A percentile compares a stretch with the other conserved stretches of the same genome.
These are phyloP conservation scores for Claviceps humidiphila DNA, from an alignment of 2,329 filamentous ascomycete species.

Conservation along the genomic window DNA sequence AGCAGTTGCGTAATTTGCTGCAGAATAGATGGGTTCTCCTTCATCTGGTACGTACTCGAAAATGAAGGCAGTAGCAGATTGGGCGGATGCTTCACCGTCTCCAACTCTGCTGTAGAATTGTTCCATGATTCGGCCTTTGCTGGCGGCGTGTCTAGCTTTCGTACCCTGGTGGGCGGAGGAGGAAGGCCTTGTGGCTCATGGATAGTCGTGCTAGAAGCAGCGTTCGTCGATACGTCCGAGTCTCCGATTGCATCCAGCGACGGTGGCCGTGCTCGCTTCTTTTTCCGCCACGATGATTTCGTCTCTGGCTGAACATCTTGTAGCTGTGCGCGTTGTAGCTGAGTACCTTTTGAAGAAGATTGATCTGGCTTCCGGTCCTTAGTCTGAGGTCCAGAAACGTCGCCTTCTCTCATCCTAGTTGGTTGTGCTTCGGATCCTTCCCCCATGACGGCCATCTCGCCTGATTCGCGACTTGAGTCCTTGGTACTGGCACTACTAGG, in stretches of 20 bases:
- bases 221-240: slow-evolving; percentile 17
- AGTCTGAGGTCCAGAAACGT: slow-evolving; percentile 23
- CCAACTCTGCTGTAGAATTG: slow-evolving; percentile 27
- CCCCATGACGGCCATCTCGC: slow-evolving; percentile 43
- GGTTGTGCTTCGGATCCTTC: slow-evolving; percentile 44
- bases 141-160: slow-evolving; percentile 5
- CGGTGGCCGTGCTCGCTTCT: slow-evolving; percentile 31
- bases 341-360: slow-evolving; percentile 18
- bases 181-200: slow-evolving; percentile 4
- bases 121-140: slow-evolving; percentile 9
- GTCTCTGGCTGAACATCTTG: slow-evolving; percentile 6
- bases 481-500: slow-evolving; percentile 21
- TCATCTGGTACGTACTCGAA: slow-evolving; percentile 51
- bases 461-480: slow-evolving; percentile 25
- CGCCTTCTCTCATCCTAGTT: slow-evolving; percentile 29
- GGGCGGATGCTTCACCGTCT: slow-evolving; percentile 31
- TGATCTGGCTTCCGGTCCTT: slow-evolving; percentile 19
- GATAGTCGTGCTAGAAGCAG: background rate
- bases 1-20: slow-evolving; percentile 49
- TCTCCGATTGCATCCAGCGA: slow-evolving; percentile 31
- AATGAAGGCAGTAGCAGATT: slow-evolving; percentile 63
- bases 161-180: slow-evolving; percentile 1
- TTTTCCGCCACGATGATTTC: slow-evolving; percentile 25
- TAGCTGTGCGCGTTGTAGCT: too few relatives aligned
- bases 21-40: slow-evolving; percentile 56